These are phyloP conservation scores for Calonectria montana DNA, from an alignment of 2,329 filamentous ascomycete genomes.

Conservation along the genomic window DNA sequence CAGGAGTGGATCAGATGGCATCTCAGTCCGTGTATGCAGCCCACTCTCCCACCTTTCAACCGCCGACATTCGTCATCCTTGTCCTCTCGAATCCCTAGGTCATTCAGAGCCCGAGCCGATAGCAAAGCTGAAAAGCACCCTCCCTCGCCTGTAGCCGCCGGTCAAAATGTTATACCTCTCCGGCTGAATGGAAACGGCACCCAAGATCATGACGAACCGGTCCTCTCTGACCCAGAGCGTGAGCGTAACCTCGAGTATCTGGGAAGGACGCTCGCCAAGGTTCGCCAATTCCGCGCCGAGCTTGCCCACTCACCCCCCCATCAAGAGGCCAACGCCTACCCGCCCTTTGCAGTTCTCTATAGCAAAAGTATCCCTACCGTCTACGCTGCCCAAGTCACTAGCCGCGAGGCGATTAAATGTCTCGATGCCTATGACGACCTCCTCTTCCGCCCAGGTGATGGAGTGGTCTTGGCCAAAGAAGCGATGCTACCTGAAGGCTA, in stretches of 20 bases:
- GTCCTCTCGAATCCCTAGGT: constrained; percentile 59
- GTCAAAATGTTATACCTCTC: constrained; percentile 42
- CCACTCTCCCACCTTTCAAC: constrained; percentile 70
- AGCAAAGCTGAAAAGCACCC: constrained; percentile 52
- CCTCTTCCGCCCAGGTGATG: constrained; percentile 87
- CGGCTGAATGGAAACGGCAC: constrained; percentile 38
- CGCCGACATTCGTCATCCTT: constrained; percentile 55
- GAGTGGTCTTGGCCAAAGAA: constrained; percentile 86
- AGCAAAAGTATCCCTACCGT: constrained; percentile 89
- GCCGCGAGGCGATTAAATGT: constrained; percentile 78
- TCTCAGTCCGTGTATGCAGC: constrained; percentile 80
- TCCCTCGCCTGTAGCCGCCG: constrained; percentile 34
- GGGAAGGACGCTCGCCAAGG: constrained; percentile 76
- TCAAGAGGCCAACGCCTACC: constrained; percentile 77
- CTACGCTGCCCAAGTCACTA: constrained; percentile 80
- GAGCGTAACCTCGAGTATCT: constrained; percentile 72
- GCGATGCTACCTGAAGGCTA: constrained; percentile 89
- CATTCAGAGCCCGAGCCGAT: constrained; percentile 58
- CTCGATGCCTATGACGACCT: constrained; percentile 87
- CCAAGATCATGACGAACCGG: constrained; percentile 34
- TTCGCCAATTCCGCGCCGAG: constrained; percentile 80
- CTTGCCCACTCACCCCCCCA: constrained; percentile 71
- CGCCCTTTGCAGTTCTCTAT: constrained; percentile 85
- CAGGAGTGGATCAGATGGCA: constrained; percentile 83
- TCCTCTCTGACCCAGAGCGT: constrained; percentile 41